These are phyloP conservation scores for Herpetomonas tarakana DNA, from an alignment of 208 protist genomes.

Conservation along the genomic window DNA sequence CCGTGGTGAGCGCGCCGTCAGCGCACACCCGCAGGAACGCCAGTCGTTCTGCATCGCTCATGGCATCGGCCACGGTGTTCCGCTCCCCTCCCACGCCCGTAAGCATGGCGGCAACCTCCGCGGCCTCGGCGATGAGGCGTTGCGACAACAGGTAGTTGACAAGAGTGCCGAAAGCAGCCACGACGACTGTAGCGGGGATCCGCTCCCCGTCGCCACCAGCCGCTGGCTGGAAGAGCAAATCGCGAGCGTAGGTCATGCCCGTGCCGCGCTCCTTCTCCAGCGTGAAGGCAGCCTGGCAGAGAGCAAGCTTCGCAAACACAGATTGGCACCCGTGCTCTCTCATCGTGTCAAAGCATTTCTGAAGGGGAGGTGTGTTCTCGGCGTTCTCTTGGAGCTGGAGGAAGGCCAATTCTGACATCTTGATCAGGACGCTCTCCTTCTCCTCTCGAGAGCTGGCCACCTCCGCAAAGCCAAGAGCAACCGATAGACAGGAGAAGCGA, in stretches of 20 bases:
- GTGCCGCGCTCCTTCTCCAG: background rate
- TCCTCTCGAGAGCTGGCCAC: background rate
- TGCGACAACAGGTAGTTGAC: background rate
- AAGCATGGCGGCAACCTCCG: background rate
- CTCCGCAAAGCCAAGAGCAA: too few species aligned
- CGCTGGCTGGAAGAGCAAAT: background rate
- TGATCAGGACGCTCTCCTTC: background rate
- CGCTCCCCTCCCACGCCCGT: background rate
- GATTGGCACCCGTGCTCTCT: background rate
- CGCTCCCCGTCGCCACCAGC: background rate
- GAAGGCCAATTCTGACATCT: background rate
- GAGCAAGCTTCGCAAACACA: background rate
- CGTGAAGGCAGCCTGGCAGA: background rate
- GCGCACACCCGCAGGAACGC: background rate
- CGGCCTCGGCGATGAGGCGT: background rate
- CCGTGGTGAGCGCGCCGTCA: background rate
- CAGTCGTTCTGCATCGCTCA: background rate
- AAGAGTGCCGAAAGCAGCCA: background rate
- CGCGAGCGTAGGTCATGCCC: background rate
- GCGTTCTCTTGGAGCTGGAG: background rate
- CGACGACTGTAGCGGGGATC: background rate
- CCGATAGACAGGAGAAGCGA: too few species aligned
- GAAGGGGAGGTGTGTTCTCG: background rate
- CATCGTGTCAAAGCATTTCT: background rate
- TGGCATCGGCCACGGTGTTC: background rate